These are phyloP conservation scores for Rhynchospora pubera DNA, from an alignment of 176 grass and related monocot species.

Conservation along the genomic window DNA sequence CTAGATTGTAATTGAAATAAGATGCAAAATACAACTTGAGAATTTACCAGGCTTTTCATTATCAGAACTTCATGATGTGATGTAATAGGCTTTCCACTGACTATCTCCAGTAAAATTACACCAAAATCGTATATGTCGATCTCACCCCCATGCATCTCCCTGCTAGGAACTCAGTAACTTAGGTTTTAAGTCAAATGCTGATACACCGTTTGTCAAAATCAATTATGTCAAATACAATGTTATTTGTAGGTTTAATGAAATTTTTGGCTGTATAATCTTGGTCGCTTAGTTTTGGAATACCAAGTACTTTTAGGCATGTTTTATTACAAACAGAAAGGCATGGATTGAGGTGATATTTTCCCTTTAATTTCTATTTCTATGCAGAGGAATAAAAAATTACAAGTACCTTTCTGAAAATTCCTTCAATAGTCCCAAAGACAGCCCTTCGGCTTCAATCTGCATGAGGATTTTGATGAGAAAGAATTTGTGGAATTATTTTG, in stretches of 20 bases:
- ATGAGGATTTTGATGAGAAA: neutral
- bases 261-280: neutral
- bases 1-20: neutral
- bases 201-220: neutral
- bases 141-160: constrained; percentile 47
- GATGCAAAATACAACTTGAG: neutral
- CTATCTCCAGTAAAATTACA: constrained; percentile 65
- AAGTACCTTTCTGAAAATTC: constrained; percentile 12
- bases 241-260: no score
- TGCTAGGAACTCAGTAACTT: constrained; percentile 12
- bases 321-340: neutral
- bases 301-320: neutral
- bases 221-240: no score
- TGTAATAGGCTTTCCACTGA: constrained; percentile 51
- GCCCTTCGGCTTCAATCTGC: constrained; percentile 5
- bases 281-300: neutral
- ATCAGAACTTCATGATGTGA: constrained; percentile 52
- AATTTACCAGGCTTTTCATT: constrained; percentile 54
- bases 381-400: neutral
- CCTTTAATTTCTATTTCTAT: neutral
- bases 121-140: constrained; percentile 88
- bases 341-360: neutral
- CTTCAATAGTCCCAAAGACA: constrained; percentile 3
- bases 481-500: neutral
- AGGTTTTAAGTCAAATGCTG: neutral